phyloP scores from a whole-genome alignment of 2,329 filamentous ascomycete species.

The Colletotrichum plurivorum region DNA sequence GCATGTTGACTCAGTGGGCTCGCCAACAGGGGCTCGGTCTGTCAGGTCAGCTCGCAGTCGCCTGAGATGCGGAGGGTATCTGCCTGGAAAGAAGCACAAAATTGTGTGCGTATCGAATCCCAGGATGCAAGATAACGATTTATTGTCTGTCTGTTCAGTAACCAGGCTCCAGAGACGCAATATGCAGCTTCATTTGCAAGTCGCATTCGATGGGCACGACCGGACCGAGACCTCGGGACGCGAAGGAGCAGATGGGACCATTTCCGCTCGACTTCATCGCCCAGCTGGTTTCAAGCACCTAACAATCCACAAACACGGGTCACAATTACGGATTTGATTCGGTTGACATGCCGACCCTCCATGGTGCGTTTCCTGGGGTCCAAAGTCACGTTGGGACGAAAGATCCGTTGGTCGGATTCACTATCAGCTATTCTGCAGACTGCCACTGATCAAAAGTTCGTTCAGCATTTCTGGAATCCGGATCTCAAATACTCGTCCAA shows the following conservation, averaged over 20 bases:
- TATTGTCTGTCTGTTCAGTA: too few species aligned
- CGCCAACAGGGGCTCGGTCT: neutral
- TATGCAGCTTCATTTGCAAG: too few species aligned
- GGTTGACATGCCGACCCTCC: constrained; percentile 20
- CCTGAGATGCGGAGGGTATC: too few species aligned
- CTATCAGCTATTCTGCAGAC: neutral
- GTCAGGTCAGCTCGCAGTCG: neutral
- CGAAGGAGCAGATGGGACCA: neutral
- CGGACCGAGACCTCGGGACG: neutral
- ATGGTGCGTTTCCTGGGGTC: neutral
- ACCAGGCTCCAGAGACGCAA: too few species aligned
- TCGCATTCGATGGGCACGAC: too few species aligned
- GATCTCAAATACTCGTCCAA: constrained; percentile 14
- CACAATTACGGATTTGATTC: constrained; percentile 1
- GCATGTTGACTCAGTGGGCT: constrained; percentile 1
- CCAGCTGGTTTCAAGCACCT: constrained; percentile 2
- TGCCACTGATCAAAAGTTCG: too few species aligned
- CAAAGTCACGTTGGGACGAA: constrained; percentile 18
- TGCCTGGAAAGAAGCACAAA: too few species aligned
- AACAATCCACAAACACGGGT: neutral
- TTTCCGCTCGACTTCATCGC: neutral
- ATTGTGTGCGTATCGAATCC: too few species aligned
- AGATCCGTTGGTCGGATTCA: neutral
- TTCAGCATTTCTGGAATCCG: constrained; percentile 6
- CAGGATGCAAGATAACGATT: too few species aligned